Percentiles rank a stretch among this genome's conserved stretches.
Evolutionary conservation across 2,329 filamentous ascomycete genomes (phyloP).

Genomic region (Fusarium sororula): DNA sequence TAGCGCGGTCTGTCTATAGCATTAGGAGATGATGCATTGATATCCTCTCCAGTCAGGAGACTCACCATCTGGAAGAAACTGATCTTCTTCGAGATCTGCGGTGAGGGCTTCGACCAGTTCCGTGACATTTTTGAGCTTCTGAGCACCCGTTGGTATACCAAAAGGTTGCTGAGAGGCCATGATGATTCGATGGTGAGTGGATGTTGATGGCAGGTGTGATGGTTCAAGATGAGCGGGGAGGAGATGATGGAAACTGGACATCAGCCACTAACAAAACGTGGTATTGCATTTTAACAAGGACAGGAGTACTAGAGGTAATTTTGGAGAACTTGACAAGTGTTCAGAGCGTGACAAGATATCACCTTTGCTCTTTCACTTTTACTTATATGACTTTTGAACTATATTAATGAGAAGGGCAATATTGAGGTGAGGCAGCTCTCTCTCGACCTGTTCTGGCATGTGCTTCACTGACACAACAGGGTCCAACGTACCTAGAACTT

Average conservation of each 20-base stretch:
- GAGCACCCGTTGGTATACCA: constrained; percentile 52
- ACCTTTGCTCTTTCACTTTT: background rate
- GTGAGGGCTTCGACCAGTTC: constrained; percentile 69
- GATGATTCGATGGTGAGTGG: constrained; percentile 19
- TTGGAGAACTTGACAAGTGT: background rate
- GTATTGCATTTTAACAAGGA: background rate
- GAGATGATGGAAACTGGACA: constrained; percentile 16
- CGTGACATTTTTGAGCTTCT: constrained; percentile 73
- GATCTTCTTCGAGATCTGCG: constrained; percentile 68
- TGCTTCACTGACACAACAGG: background rate
- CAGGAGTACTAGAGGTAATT: background rate
- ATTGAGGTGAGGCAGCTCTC: background rate
- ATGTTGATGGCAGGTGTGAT: constrained; percentile 3
- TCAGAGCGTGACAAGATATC: background rate
- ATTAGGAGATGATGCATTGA: constrained; percentile 19
- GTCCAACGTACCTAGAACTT: background rate
- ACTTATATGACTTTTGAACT: background rate
- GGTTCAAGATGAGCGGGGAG: constrained; percentile 20
- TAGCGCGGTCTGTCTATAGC: constrained; percentile 65
- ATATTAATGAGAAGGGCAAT: background rate
- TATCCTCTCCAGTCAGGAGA: background rate
- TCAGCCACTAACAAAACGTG: constrained; percentile 26
- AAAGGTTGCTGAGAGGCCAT: constrained; percentile 29
- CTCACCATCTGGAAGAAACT: constrained; percentile 67
- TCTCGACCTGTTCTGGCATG: background rate